Evolutionary conservation across 2,329 filamentous ascomycete species (phyloP).

Genomic region (Monosporascus sp.): DNA sequence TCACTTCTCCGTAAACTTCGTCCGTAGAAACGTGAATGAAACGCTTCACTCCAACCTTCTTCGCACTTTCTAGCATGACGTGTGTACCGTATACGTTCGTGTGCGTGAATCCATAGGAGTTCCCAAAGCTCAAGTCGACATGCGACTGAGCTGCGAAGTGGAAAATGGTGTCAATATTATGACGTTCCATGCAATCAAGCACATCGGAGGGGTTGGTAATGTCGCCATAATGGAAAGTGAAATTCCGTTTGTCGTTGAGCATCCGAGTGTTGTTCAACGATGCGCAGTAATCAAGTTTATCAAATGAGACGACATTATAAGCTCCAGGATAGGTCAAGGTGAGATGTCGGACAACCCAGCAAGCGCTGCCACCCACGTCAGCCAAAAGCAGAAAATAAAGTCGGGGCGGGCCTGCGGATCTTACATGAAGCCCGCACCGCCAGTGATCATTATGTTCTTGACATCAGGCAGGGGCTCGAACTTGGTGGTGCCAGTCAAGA

Average conservation of each 20-base stretch:
- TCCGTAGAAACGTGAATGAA: slow-evolving; percentile 84
- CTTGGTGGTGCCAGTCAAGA: slow-evolving; percentile 63
- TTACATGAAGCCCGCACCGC: slow-evolving; percentile 81
- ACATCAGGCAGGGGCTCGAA: slow-evolving; percentile 65
- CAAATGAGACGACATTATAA: slow-evolving; percentile 78
- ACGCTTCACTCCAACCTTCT: slow-evolving; percentile 62
- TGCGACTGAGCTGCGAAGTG: slow-evolving; percentile 85
- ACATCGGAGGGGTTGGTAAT: slow-evolving; percentile 68
- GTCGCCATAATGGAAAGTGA: slow-evolving; percentile 74
- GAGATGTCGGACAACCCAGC: slow-evolving; percentile 77
- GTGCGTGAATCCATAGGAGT: slow-evolving; percentile 75
- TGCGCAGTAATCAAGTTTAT: slow-evolving; percentile 80
- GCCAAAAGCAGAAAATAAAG: slow-evolving; percentile 5
- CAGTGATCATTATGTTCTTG: slow-evolving; percentile 78
- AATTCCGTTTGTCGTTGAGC: slow-evolving; percentile 64
- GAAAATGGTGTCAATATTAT: slow-evolving; percentile 73
- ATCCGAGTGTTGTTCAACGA: slow-evolving; percentile 73
- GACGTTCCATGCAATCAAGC: slow-evolving; percentile 62
- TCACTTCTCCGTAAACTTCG: slow-evolving; percentile 79
- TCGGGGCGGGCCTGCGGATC: slow-evolving; percentile 23
- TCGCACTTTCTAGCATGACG: slow-evolving; percentile 71
- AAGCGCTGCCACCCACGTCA: slow-evolving; percentile 51
- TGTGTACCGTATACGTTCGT: slow-evolving; percentile 84
- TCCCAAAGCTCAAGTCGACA: slow-evolving; percentile 76
- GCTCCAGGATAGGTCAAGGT: slow-evolving; percentile 65